phyloP scores from a whole-genome alignment of 2,329 filamentous ascomycete genomes.

The Venturia carpophila region DNA sequence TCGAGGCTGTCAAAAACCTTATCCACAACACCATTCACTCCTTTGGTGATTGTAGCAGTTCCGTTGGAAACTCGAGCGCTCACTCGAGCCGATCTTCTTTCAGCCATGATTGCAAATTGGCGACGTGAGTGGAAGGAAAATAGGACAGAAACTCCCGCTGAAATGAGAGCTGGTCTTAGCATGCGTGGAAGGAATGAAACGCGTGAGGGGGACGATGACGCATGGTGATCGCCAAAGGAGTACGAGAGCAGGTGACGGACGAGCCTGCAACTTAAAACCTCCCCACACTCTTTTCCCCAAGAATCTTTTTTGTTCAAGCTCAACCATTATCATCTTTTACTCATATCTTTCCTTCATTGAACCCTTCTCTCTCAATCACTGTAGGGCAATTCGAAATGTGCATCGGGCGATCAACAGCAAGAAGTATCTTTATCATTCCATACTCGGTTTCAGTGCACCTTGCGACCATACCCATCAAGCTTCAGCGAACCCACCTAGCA shows the following conservation, averaged over 20 bases:
- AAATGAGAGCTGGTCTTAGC: not conserved
- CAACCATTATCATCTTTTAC: not conserved
- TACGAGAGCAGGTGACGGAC: not conserved
- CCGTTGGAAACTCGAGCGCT: not conserved
- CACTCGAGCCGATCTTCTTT: conserved; percentile 7
- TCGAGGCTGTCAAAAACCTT: not conserved
- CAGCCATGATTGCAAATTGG: not conserved
- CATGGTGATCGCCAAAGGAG: not conserved
- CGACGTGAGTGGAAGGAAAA: not conserved
- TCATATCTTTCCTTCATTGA: not conserved
- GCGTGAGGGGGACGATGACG: not conserved
- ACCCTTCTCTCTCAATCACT: no score
- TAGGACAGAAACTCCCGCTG: not conserved
- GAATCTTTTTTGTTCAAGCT: not conserved
- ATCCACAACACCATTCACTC: not conserved
- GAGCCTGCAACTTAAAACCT: not conserved
- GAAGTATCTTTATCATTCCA: no score
- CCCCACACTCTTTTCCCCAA: not conserved
- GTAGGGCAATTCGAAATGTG: no score
- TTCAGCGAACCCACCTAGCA: no score
- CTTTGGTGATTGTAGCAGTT: not conserved
- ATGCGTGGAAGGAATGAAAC: not conserved
- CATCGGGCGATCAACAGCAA: no score
- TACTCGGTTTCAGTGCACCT: no score
- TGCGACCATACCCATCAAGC: no score